A percentile compares a stretch with the other conserved stretches of the same genome.
These are phyloP conservation scores for Penicillium brasilianum DNA, from an alignment of 2,329 filamentous ascomycete species.

Conservation along the genomic window DNA sequence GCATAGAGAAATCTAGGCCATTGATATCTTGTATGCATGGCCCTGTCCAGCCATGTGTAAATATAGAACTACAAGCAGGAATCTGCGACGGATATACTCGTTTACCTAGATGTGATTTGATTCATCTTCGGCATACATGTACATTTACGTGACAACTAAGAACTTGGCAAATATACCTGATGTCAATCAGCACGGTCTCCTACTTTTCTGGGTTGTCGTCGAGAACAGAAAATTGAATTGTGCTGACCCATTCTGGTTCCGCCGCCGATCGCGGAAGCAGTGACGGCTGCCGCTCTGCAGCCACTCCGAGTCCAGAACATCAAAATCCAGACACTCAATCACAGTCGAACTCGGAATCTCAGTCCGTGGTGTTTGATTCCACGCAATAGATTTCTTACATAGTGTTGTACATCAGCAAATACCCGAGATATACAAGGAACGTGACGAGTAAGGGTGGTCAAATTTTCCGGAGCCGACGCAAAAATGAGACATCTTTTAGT, in stretches of 20 bases:
- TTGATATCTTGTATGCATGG: neutral
- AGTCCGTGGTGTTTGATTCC: conserved; percentile 10
- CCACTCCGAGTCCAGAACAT: conserved; percentile 1
- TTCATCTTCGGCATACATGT: neutral
- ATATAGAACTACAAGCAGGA: neutral
- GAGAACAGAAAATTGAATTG: neutral
- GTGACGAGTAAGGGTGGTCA: conserved; percentile 13
- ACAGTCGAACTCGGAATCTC: conserved; percentile 7
- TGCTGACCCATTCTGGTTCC: neutral
- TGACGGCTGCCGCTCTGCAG: no score
- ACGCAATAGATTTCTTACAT: neutral
- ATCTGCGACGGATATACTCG: neutral
- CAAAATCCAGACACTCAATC: conserved; percentile 2
- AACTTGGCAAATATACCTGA: neutral
- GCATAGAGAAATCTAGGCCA: neutral
- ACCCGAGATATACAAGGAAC: conserved; percentile 14
- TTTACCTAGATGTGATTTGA: neutral
- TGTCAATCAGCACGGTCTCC: conserved; percentile 5
- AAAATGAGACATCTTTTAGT: neutral
- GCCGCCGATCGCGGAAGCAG: neutral
- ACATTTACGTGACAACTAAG: neutral
- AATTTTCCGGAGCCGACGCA: neutral
- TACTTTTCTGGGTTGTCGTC: neutral
- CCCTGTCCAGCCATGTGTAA: neutral
- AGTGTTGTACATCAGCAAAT: neutral